Conservation (phyloP, 768 basidiomycete species). For the Macrolepiota albuminosa region DNA sequence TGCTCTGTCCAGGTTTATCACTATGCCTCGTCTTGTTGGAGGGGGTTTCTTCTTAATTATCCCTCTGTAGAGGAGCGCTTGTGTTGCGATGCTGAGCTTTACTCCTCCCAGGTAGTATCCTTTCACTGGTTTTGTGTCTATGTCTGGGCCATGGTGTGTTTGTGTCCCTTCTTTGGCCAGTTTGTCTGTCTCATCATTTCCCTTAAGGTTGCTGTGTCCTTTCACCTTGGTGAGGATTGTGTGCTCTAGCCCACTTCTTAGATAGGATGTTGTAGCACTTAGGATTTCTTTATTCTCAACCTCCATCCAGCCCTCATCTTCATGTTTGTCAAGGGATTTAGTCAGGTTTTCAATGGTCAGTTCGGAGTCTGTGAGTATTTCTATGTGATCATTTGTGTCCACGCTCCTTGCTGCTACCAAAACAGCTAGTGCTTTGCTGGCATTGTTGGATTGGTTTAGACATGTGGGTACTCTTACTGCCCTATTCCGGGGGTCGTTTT, state of each 20-base stretch:
- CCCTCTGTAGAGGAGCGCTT: background rate
- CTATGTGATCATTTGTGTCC: background rate
- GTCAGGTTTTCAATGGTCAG: constrained; percentile 13
- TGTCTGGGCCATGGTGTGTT: background rate
- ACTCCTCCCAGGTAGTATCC: background rate
- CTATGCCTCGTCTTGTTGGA: background rate
- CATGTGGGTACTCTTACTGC: constrained; percentile 5
- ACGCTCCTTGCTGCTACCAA: background rate
- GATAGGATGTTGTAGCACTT: background rate
- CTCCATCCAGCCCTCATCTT: constrained; percentile 22
- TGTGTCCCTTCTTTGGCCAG: constrained; percentile 15
- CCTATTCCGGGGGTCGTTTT: constrained; percentile 12
- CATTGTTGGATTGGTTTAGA: constrained; percentile 5
- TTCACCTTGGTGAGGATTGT: constrained; percentile 21
- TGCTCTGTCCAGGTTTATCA: background rate
- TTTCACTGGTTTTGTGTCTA: background rate
- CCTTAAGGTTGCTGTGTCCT: constrained; percentile 11
- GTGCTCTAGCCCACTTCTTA: constrained; percentile 9
- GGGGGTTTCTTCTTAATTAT: background rate
- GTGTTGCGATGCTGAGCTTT: background rate
- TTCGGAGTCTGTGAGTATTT: constrained; percentile 17
- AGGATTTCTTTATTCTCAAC: constrained; percentile 13
- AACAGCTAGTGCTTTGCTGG: background rate
- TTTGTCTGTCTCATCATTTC: constrained; percentile 10
- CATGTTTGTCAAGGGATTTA: constrained; percentile 13